phyloP scores from a whole-genome alignment of 495 filamentous ascomycete species.

The Paragyromitra xinjiangensis region DNA sequence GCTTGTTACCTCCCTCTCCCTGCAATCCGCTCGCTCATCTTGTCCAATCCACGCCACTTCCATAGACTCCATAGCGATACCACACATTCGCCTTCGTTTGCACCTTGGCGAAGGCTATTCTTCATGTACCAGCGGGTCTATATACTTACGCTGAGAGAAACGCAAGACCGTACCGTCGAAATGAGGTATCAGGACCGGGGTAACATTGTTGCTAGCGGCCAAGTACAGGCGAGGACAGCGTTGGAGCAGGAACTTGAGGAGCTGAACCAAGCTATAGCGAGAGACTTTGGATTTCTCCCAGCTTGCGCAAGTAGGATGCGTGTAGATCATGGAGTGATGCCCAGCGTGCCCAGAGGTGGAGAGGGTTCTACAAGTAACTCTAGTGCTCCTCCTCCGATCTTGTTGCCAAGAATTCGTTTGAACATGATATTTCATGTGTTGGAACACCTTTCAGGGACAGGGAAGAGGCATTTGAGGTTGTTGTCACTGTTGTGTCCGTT shows the following conservation, averaged over 20 bases:
- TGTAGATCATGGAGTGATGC: background rate
- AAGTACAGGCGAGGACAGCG: background rate
- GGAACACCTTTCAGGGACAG: constrained; percentile 26
- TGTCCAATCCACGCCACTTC: constrained; percentile 25
- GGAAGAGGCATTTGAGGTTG: constrained; percentile 3
- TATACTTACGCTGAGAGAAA: constrained; percentile 1
- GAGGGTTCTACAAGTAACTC: background rate
- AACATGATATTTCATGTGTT: constrained; percentile 35
- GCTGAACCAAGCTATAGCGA: background rate
- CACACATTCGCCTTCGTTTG: constrained; percentile 15
- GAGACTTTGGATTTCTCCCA: constrained; percentile 22
- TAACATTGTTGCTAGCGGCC: constrained; percentile 4
- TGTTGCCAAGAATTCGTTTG: constrained; percentile 15
- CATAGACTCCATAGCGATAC: constrained; percentile 4
- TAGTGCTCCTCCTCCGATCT: background rate
- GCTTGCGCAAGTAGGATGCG: background rate
- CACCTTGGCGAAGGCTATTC: constrained; percentile 32
- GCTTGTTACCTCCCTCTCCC: constrained; percentile 35
- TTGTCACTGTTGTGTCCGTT: constrained; percentile 9
- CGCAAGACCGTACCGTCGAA: background rate
- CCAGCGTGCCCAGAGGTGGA: too few species aligned
- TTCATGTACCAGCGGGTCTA: constrained; percentile 18
- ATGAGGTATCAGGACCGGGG: background rate
- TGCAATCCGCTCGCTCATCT: constrained; percentile 4
- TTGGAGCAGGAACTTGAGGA: constrained; percentile 29